These are phyloP conservation scores for Lactifluus hygrophoroides DNA, from an alignment of 768 basidiomycete genomes.

Conservation along the genomic window DNA sequence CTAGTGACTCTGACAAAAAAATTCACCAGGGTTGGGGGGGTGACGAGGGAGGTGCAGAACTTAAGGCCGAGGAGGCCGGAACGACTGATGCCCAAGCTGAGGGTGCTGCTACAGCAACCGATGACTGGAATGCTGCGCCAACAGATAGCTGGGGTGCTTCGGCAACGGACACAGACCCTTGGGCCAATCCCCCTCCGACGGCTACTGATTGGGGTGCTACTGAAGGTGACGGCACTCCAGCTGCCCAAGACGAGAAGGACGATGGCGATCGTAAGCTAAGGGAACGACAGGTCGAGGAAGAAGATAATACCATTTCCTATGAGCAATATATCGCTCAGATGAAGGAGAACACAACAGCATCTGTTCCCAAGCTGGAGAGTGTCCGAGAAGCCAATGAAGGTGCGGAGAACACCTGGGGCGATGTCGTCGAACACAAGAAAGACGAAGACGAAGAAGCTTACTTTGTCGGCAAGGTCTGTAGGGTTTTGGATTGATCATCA, in stretches of 20 bases:
- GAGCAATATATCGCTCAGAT: slow-evolving; percentile 88
- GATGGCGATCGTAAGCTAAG: slow-evolving; percentile 32
- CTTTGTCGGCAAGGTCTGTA: slow-evolving; percentile 79
- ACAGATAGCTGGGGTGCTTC: slow-evolving; percentile 30
- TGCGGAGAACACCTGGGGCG: slow-evolving; percentile 62
- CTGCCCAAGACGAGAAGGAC: slow-evolving; percentile 30
- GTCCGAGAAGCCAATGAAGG: slow-evolving; percentile 73
- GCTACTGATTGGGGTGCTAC: slow-evolving; percentile 28
- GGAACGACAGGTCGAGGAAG: slow-evolving; percentile 68
- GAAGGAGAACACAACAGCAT: slow-evolving; percentile 46
- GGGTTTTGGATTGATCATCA: background rate
- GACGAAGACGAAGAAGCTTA: slow-evolving; percentile 62
- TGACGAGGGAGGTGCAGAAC: slow-evolving; percentile 77
- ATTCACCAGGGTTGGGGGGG: slow-evolving; percentile 93
- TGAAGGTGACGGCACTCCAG: slow-evolving; percentile 24
- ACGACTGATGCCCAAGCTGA: slow-evolving; percentile 60
- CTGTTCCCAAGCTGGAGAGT: slow-evolving; percentile 68
- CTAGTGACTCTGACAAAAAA: slow-evolving; percentile 91
- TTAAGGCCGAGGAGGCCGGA: slow-evolving; percentile 73
- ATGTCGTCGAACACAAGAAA: slow-evolving; percentile 56
- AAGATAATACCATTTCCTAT: slow-evolving; percentile 89
- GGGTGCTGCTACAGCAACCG: slow-evolving; percentile 22
- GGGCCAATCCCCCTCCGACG: slow-evolving; percentile 29
- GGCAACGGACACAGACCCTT: slow-evolving; percentile 26
- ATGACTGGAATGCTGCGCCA: slow-evolving; percentile 32